These are phyloP conservation scores for Akebia trifoliata DNA, from an alignment of 164 flowering plant species.

Conservation along the genomic window DNA sequence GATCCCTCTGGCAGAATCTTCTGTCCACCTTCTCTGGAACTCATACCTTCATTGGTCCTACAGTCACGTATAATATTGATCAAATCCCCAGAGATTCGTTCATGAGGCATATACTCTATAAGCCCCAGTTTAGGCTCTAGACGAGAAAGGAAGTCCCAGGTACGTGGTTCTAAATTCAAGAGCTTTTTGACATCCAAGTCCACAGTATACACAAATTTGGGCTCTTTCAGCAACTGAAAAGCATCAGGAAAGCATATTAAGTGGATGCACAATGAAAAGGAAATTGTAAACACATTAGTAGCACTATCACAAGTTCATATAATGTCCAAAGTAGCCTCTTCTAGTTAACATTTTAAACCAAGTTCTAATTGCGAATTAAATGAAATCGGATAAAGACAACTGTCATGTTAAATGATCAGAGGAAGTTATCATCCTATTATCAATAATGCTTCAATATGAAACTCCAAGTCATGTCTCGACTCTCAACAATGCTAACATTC, in stretches of 20 bases:
- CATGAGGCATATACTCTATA: constrained; percentile 50
- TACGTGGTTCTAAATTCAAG: constrained; percentile 62
- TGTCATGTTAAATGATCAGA: not conserved
- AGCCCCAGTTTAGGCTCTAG: constrained; percentile 78
- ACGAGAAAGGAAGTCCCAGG: constrained; percentile 67
- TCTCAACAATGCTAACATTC: not conserved
- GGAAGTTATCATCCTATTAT: not conserved
- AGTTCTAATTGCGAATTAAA: not conserved
- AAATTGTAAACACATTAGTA: not conserved
- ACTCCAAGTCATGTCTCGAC: not conserved
- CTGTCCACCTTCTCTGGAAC: constrained; percentile 17
- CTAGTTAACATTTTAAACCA: not conserved
- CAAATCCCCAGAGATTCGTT: constrained; percentile 50
- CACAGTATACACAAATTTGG: constrained; percentile 88
- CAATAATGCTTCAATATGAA: constrained; percentile 1
- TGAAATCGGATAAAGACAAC: not conserved
- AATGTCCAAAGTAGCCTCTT: not conserved
- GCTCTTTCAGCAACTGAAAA: constrained; percentile 66
- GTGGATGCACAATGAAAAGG: not conserved
- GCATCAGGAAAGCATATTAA: constrained; percentile 12
- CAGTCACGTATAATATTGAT: constrained; percentile 39
- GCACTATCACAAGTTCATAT: not conserved
- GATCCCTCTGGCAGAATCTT: constrained; percentile 8
- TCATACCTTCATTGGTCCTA: constrained; percentile 19
- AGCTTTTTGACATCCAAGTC: constrained; percentile 83